Evolutionary conservation across 2,329 filamentous ascomycete genomes (phyloP), one percentile per base, ranked within the genome.

Genomic region (Scedosporium boydii): DNA sequence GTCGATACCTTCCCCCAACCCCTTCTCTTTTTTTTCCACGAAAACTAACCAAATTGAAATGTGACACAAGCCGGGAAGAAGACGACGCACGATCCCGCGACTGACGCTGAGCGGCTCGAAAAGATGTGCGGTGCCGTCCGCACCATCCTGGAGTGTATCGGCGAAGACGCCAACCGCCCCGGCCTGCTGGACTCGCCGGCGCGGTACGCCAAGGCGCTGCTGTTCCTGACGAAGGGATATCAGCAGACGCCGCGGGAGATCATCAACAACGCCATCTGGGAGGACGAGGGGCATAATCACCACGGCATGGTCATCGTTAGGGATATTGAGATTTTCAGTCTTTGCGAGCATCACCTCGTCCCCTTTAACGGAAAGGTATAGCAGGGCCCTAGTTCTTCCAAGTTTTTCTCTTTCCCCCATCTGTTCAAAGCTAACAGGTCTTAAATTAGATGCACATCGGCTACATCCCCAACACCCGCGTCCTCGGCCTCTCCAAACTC

Each of bases 251-350:
- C 97, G 62, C 82, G 87, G 65, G 90, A 96, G 72, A 89, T 98
- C 67, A 90, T 98, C 65, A 98, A 98, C 73, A 85, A 88, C 62
- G 95, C 95, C 18, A 90, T 98, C 61, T 99, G 99, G 76, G 89
- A 96, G 70, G 95, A 98, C 74, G 91, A 96, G 72, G 59, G 59
- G 6, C 59, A 61, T 48, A 91, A 93, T 65, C 93, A 98, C 72
- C 95, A 96, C 70, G 95, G 99, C 76, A 84, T 99, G 78, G 93
- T 99, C 34, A 96, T 98, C 70, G 91, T 99, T 64, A 96, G 96
- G 77, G 93, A 98, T 71, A 98, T 99, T 70, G 93, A 97, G 72
- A 85, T 98, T 12, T 96, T 92, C 75, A 93, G 89, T 66, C 80
- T 98, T 53, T 99, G 95, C 79, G 95, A 99, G 78, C 95, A 99